Evolutionary conservation across 495 filamentous ascomycete species (phyloP).

Genomic region (Pseudomonodictys pantanalensis): DNA sequence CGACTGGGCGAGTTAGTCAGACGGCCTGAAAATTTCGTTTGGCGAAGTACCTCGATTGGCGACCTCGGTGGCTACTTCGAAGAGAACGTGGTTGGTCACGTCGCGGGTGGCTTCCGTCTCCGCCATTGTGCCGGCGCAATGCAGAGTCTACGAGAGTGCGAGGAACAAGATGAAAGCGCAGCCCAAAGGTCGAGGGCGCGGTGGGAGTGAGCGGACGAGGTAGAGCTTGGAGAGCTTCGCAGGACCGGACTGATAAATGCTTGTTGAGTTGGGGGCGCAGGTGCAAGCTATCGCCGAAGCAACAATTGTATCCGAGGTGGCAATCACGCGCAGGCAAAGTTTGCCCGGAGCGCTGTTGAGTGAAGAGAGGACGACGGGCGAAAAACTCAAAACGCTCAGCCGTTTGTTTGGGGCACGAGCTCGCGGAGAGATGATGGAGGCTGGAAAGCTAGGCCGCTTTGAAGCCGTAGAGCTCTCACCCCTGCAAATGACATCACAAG

Average conservation of each 20-base stretch:
- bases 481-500: conserved; percentile 1
- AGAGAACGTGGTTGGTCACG: conserved; percentile 78
- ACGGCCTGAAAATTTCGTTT: not conserved
- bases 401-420: conserved; percentile 17
- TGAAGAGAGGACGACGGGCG: conserved; percentile 4
- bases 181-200: too few relatives aligned
- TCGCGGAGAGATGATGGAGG: conserved; percentile 23
- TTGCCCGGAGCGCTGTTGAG: not conserved
- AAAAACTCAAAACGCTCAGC: conserved; percentile 6
- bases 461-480: not conserved
- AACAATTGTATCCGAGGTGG: not conserved
- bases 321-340: not conserved
- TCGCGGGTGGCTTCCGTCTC: conserved; percentile 56
- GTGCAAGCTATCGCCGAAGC: too few relatives aligned
- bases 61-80: conserved; percentile 94
- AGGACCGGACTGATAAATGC: too few relatives aligned
- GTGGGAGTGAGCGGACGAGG: not conserved
- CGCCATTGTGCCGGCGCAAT: conserved; percentile 34
- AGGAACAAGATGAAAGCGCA: not conserved
- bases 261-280: too few relatives aligned
- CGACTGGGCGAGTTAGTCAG: conserved; percentile 56
- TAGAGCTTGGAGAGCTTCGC: too few relatives aligned
- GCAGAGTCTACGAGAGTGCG: not conserved
- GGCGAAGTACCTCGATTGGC: conserved; percentile 74
- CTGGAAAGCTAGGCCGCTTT: conserved; percentile 8